A percentile compares a stretch with the other conserved stretches of the same genome.
These are phyloP conservation scores for Rhodotorula toruloides DNA, from an alignment of 768 basidiomycete genomes.

Conservation along the genomic window DNA sequence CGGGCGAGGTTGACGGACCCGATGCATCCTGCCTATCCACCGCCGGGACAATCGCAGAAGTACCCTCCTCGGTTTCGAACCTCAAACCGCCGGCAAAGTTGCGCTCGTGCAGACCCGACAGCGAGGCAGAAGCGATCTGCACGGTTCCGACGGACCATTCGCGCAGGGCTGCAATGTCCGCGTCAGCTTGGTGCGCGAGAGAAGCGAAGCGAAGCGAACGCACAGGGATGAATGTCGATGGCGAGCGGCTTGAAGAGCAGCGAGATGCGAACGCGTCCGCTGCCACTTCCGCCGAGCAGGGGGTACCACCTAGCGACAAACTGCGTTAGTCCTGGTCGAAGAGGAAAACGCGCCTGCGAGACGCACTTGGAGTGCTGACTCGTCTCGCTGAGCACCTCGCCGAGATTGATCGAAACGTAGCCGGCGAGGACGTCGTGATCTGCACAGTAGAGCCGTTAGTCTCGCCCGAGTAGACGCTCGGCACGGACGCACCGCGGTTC, in stretches of 20 bases:
- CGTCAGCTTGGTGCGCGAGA: not conserved
- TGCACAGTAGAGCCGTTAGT: not conserved
- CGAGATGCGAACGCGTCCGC: conserved; percentile 27
- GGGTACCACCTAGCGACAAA: conserved; percentile 7
- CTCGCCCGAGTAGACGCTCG: too few species aligned
- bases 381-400: conserved; percentile 5
- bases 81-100: not conserved
- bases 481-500: conserved; percentile 19
- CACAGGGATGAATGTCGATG: conserved; percentile 8
- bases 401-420: conserved; percentile 13
- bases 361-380: conserved; percentile 18
- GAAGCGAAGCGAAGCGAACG: not conserved
- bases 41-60: not conserved
- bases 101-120: not conserved
- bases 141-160: conserved; percentile 18
- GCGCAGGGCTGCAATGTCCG: not conserved
- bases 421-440: conserved; percentile 30
- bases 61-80: not conserved
- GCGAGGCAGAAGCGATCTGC: not conserved
- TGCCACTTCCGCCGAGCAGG: conserved; percentile 10
- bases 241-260: conserved; percentile 29
- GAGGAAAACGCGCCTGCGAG: too few species aligned
- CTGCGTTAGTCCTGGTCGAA: not conserved
- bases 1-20: not conserved
- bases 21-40: not conserved